Base-by-base conservation (phyloP, 2,329 filamentous ascomycete species). In the Diaporthe citriasiana region DNA sequence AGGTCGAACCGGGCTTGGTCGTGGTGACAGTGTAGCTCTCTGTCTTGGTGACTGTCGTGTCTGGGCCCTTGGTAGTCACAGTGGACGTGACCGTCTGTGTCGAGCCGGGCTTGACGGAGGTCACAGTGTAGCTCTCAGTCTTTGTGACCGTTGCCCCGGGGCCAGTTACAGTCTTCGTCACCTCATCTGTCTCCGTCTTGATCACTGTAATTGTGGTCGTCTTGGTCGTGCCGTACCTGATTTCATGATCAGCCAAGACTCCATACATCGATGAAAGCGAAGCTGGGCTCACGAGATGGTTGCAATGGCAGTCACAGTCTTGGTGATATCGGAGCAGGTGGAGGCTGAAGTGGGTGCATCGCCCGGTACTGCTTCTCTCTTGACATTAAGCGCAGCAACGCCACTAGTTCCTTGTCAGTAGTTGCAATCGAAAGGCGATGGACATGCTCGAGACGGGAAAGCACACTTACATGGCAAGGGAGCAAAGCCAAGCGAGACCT, bases 11-110 rank as follows among this genome's bases (percentile, higher is more conserved):
- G 27, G 51, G 53, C 55, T 59, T 50, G 38, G 69, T 71, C 27
- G 53, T 59, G 25, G 69, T 71, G n/a, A 59, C 12, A 5, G 69
- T 71, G 17, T 71, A 50, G 38, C 38, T 71, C 30, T 71, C 69
- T 13, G 51, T 71, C 53, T 71, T 47, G 55, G 51, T 59, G 42
- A 60, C 33, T 0, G 65, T 69, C 15, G 68, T 71, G 4, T 22
- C 68, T 13, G 53, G 35, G 25, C 53, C 27, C 10, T 27, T 70
- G 7, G 53, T 8, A 10, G 55, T 47, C 38, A 71, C 53, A 19
- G 40, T 71, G 27, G 57, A 42, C 27, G 68, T 59, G 35, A 71
- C 55, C 10, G 68, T 71, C n/a, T 68, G 47, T 6, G 53, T 56
- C 4, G 53, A 45, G 5, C 69, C 45, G 25, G 53, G 69, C 42